These are phyloP conservation scores for Neckera pumila DNA, from an alignment of 225 moss, liverwort and hornwort genomes.

Conservation along the genomic window DNA sequence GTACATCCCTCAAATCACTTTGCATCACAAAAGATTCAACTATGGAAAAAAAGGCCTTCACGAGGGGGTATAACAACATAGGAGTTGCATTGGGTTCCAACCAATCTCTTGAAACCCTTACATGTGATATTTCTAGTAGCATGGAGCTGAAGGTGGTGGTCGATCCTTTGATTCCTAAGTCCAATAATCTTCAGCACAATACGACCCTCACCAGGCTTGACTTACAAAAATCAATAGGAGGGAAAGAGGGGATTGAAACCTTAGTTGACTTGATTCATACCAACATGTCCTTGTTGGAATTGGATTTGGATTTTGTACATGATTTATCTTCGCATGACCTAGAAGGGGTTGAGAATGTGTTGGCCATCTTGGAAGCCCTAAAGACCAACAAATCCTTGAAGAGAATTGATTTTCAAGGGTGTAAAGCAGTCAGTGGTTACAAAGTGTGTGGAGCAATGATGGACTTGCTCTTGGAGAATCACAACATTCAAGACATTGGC, in stretches of 20 bases:
- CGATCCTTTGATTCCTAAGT: rapidly evolving
- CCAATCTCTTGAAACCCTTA: rapidly evolving
- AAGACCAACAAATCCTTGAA: background rate
- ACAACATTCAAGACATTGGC: background rate
- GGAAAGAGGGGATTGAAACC: background rate
- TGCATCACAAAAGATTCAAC: rapidly evolving
- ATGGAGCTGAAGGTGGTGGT: background rate
- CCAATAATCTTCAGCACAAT: background rate
- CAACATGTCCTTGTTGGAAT: background rate
- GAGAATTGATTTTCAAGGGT: rapidly evolving
- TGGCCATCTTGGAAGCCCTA: background rate
- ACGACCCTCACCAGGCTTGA: background rate
- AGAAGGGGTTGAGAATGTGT: background rate
- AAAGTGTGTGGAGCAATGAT: background rate
- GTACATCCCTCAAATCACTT: background rate
- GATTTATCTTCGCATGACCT: too few relatives aligned
- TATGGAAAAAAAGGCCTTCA: rapidly evolving
- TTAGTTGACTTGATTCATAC: background rate
- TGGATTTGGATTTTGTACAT: rapidly evolving
- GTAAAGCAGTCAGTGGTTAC: background rate
- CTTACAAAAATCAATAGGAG: rapidly evolving
- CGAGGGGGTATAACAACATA: rapidly evolving
- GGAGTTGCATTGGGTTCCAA: background rate
- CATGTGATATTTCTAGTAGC: rapidly evolving
- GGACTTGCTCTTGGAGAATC: background rate